A percentile compares a stretch with the other conserved stretches of the same genome.
Conservation (phyloP, 2,329 filamentous ascomycete species). For the Aureobasidium vineae region DNA sequence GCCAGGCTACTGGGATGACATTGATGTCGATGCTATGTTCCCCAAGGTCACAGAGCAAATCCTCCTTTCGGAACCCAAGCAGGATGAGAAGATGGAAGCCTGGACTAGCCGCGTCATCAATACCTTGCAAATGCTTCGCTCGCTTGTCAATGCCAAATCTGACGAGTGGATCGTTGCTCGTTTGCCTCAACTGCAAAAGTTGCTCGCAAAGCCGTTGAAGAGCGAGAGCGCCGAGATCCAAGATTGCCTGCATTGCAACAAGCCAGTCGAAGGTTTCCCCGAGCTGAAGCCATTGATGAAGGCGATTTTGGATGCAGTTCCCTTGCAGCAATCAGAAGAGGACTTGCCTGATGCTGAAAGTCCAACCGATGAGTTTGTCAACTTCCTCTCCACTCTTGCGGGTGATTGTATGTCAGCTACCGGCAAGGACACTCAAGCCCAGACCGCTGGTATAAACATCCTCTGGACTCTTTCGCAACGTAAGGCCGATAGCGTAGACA, state of each 20-base stretch:
- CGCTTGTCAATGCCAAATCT: constrained; percentile 81
- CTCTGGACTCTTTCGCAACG: constrained; percentile 87
- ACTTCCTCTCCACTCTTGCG: constrained; percentile 78
- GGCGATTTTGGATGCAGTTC: constrained; percentile 83
- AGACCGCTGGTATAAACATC: constrained; percentile 85
- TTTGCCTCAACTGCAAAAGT: constrained; percentile 74
- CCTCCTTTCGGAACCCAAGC: constrained; percentile 66
- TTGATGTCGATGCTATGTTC: constrained; percentile 81
- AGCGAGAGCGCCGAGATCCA: constrained; percentile 91
- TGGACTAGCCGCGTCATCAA: constrained; percentile 89
- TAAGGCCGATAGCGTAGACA: constrained; percentile 82
- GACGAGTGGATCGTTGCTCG: constrained; percentile 88
- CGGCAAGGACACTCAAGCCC: constrained; percentile 52
- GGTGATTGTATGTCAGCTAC: constrained; percentile 72
- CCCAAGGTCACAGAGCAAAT: constrained; percentile 86
- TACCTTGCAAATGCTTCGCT: constrained; percentile 84
- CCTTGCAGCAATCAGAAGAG: constrained; percentile 75
- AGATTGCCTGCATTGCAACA: constrained; percentile 77
- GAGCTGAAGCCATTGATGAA: constrained; percentile 70
- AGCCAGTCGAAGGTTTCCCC: constrained; percentile 62
- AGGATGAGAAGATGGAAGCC: constrained; percentile 59
- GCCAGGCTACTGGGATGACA: constrained; percentile 83
- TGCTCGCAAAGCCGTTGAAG: constrained; percentile 84
- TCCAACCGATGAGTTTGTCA: constrained; percentile 81
- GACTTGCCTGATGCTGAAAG: constrained; percentile 68